These are phyloP conservation scores for Ascoidea tarda DNA, from an alignment of 805 yeast species.

Conservation along the genomic window DNA sequence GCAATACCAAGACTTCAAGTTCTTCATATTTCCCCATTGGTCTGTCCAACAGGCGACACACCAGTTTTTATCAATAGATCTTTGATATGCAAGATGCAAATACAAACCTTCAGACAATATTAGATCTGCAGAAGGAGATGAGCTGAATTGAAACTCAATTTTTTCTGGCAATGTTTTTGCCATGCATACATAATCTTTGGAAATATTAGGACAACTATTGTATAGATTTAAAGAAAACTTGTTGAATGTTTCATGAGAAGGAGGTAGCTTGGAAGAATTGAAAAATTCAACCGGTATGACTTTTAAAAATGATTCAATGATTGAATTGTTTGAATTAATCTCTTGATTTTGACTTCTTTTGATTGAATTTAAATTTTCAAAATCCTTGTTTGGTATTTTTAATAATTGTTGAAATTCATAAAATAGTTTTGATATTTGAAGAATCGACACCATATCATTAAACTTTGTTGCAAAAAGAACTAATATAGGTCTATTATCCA, in stretches of 20 bases:
- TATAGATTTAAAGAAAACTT: constrained; percentile 40
- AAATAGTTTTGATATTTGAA: constrained; percentile 32
- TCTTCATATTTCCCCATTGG: constrained; percentile 54
- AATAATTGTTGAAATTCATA: constrained; percentile 29
- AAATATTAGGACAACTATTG: constrained; percentile 34
- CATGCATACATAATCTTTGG: constrained; percentile 22
- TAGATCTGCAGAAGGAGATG: constrained; percentile 19
- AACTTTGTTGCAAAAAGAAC: constrained; percentile 35
- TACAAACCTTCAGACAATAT: constrained; percentile 55
- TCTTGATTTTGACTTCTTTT: background rate
- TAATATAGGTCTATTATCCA: constrained; percentile 30
- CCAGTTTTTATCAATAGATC: constrained; percentile 76
- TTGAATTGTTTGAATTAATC: constrained; percentile 13
- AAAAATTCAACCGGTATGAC: constrained; percentile 28
- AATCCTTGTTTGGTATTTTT: background rate
- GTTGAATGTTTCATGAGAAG: constrained; percentile 22
- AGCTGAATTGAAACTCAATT: constrained; percentile 29
- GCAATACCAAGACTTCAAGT: constrained; percentile 52
- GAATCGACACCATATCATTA: constrained; percentile 26
- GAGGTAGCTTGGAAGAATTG: constrained; percentile 18
- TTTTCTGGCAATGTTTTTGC: constrained; percentile 27
- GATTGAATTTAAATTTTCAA: background rate
- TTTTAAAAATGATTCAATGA: constrained; percentile 19
- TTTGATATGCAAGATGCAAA: constrained; percentile 74
- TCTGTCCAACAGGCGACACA: constrained; percentile 83